phyloP scores from a whole-genome alignment of 163 green algal genomes.

The Chlamydomonas reinhardtii region DNA sequence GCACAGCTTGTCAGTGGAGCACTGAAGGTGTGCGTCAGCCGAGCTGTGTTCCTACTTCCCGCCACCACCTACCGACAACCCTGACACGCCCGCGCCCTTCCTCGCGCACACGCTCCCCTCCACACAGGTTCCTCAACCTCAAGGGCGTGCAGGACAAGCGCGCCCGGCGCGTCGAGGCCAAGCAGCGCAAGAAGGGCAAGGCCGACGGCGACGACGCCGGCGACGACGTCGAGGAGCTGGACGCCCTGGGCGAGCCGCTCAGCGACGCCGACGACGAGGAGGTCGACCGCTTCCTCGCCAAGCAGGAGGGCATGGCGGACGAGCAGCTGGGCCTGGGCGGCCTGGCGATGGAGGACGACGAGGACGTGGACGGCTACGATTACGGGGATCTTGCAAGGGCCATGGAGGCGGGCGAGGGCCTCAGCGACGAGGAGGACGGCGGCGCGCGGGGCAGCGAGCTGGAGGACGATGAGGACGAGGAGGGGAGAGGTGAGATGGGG shows the following conservation, averaged over 20 bases:
- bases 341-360: background rate
- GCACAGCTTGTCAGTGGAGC: no score
- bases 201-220: conserved; percentile 11
- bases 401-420: conserved; percentile 10
- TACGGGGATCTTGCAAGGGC: conserved; percentile 38
- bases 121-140: conserved; percentile 64
- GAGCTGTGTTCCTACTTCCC: no score
- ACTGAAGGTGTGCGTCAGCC: no score
- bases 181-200: conserved; percentile 15
- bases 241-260: background rate
- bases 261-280: background rate
- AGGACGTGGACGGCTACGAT: conserved; percentile 39
- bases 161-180: conserved; percentile 22
- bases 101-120: no score
- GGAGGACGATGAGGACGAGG: conserved; percentile 5
- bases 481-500: background rate
- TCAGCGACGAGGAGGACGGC: conserved; percentile 37
- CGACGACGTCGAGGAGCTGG: conserved; percentile 40
- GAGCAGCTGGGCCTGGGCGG: conserved; percentile 20
- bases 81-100: no score
- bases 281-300: background rate
- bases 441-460: conserved; percentile 11
- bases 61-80: no score
- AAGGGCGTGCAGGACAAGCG: conserved; percentile 55
- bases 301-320: conserved; percentile 26